Evolutionary conservation across 2,329 filamentous ascomycete species (phyloP).

Genomic region (Zasmidium cellare): DNA sequence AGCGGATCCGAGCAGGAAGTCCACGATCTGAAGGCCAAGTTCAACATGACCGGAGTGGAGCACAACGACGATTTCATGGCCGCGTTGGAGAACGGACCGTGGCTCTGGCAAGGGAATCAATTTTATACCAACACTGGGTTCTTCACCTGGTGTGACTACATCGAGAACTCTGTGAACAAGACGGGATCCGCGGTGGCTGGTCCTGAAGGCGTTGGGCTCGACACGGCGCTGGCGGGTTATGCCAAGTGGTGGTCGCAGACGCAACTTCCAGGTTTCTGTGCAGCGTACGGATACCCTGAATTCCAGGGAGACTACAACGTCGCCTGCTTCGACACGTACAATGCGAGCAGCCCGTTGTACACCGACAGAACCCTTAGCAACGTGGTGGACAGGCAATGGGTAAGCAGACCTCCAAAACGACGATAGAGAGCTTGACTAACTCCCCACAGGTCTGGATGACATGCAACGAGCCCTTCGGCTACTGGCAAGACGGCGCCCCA

Average conservation of each 20-base stretch:
- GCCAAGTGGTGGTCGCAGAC: slow-evolving; percentile 53
- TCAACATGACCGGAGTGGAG: slow-evolving; percentile 52
- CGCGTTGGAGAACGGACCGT: slow-evolving; percentile 57
- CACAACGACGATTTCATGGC: slow-evolving; percentile 56
- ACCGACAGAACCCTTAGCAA: slow-evolving; percentile 53
- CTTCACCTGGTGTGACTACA: slow-evolving; percentile 47
- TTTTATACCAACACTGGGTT: slow-evolving; percentile 49
- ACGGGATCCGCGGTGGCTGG: slow-evolving; percentile 22
- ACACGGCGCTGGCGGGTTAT: slow-evolving; percentile 55
- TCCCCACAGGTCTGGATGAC: slow-evolving; percentile 54
- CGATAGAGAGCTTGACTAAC: neutral
- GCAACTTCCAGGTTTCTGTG: slow-evolving; percentile 50
- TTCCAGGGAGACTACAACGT: slow-evolving; percentile 45
- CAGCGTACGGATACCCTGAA: slow-evolving; percentile 52
- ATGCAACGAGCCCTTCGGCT: slow-evolving; percentile 64
- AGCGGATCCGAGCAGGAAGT: slow-evolving; percentile 35
- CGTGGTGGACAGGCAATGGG: slow-evolving; percentile 54
- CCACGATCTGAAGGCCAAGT: slow-evolving; percentile 51
- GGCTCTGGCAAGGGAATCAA: slow-evolving; percentile 55
- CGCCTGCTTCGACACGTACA: slow-evolving; percentile 56
- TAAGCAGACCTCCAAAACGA: neutral
- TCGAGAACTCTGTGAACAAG: slow-evolving; percentile 32
- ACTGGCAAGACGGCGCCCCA: slow-evolving; percentile 58
- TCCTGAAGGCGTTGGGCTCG: slow-evolving; percentile 53
- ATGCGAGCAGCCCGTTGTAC: slow-evolving; percentile 51